phyloP scores from a whole-genome alignment of 2,329 filamentous ascomycete species.

The Didymella sp. region DNA sequence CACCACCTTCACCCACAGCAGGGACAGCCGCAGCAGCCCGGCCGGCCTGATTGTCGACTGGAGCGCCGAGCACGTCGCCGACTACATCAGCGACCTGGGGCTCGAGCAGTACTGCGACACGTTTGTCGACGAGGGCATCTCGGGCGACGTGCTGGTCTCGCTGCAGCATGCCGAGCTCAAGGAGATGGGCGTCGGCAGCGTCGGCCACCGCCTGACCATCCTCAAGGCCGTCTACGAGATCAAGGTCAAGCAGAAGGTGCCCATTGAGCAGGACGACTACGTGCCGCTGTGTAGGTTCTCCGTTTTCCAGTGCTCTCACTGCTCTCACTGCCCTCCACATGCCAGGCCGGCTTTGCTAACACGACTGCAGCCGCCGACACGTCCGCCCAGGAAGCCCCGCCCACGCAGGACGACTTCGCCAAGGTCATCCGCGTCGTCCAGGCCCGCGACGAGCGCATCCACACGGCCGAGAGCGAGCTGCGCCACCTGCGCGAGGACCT shows the following conservation, averaged over 20 bases:
- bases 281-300: slow-evolving; percentile 79
- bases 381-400: slow-evolving; percentile 81
- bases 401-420: slow-evolving; percentile 91
- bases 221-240: slow-evolving; percentile 96
- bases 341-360: neutral
- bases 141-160: slow-evolving; percentile 87
- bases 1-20: slow-evolving; percentile 74
- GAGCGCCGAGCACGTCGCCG: slow-evolving; percentile 86
- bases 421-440: slow-evolving; percentile 88
- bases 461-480: slow-evolving; percentile 81
- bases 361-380: slow-evolving; percentile 77
- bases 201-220: slow-evolving; percentile 92
- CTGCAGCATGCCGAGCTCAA: slow-evolving; percentile 92
- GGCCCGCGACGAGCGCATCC: slow-evolving; percentile 88
- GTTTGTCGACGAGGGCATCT: slow-evolving; percentile 91
- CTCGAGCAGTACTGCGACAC: slow-evolving; percentile 81
- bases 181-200: slow-evolving; percentile 90
- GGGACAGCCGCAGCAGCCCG: slow-evolving; percentile 69
- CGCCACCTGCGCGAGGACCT: slow-evolving; percentile 70
- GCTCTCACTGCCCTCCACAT: too few species aligned
- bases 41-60: slow-evolving; percentile 80
- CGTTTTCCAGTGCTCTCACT: slow-evolving; percentile 6
- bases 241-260: slow-evolving; percentile 91
- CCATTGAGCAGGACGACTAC: slow-evolving; percentile 91
- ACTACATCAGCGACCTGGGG: slow-evolving; percentile 82